Evolutionary conservation across 495 filamentous ascomycete genomes (phyloP).

Genomic region (Delitschia confertaspora): DNA sequence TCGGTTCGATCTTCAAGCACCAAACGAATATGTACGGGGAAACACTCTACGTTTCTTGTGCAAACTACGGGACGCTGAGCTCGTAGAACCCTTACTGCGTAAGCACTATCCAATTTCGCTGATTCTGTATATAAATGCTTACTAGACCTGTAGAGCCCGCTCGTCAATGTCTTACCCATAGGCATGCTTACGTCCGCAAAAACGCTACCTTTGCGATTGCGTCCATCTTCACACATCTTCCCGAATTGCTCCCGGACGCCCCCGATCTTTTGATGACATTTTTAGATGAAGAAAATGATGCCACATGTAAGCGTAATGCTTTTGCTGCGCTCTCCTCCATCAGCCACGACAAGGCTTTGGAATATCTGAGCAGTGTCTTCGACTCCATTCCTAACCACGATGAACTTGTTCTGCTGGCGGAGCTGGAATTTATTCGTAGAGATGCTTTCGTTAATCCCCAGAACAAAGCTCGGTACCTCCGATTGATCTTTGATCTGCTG

Average conservation of each 20-base stretch:
- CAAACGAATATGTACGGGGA: constrained; percentile 96
- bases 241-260: constrained; percentile 88
- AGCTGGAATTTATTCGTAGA: constrained; percentile 94
- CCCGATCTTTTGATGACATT: constrained; percentile 86
- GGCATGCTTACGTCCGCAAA: constrained; percentile 93
- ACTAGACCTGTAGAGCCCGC: constrained; percentile 49
- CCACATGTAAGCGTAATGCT: constrained; percentile 96
- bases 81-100: constrained; percentile 86
- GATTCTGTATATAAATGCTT: not conserved
- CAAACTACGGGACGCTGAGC: constrained; percentile 92
- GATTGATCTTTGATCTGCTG: constrained; percentile 92
- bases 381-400: constrained; percentile 91
- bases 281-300: constrained; percentile 83
- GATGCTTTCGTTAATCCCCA: constrained; percentile 91
- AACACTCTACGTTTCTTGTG: constrained; percentile 94
- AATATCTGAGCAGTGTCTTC: constrained; percentile 83
- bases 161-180: constrained; percentile 55
- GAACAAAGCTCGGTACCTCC: constrained; percentile 90
- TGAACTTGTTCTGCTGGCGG: constrained; percentile 84
- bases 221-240: constrained; percentile 86
- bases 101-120: not conserved
- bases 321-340: constrained; percentile 87
- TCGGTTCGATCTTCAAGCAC: constrained; percentile 89
- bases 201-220: constrained; percentile 92
- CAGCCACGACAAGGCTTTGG: constrained; percentile 84